A percentile compares a stretch with the other conserved stretches of the same genome.
phyloP scores from a whole-genome alignment of 1,139 yeast genomes.

The Taphrina flavorubra region DNA sequence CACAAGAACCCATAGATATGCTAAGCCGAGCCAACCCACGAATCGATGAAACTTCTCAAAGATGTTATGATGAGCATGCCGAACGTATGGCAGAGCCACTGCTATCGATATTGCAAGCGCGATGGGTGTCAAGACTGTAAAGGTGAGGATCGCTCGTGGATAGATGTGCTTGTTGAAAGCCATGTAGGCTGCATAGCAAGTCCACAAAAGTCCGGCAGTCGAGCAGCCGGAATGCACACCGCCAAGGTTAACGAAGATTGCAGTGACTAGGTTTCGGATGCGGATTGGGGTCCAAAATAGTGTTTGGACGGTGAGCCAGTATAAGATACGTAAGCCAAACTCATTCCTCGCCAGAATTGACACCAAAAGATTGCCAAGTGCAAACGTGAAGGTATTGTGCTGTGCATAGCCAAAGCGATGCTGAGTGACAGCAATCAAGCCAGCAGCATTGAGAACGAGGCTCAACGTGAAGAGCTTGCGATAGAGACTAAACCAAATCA shows the following conservation, averaged over 20 bases:
- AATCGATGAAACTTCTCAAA: slow-evolving; percentile 34
- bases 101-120: slow-evolving; percentile 28
- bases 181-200: slow-evolving; percentile 30
- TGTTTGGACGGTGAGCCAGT: slow-evolving; percentile 30
- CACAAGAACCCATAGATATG: slow-evolving; percentile 35
- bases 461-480: slow-evolving; percentile 22
- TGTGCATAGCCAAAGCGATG: slow-evolving; percentile 30
- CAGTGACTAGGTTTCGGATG: slow-evolving; percentile 26
- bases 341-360: slow-evolving; percentile 32
- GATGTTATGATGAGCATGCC: slow-evolving; percentile 30
- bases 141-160: slow-evolving; percentile 27
- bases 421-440: slow-evolving; percentile 16
- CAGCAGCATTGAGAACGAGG: slow-evolving; percentile 10
- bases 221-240: slow-evolving; percentile 39
- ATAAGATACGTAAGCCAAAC: slow-evolving; percentile 22
- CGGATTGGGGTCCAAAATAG: slow-evolving; percentile 36
- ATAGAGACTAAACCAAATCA: slow-evolving; percentile 30
- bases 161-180: slow-evolving; percentile 14
- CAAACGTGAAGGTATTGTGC: slow-evolving; percentile 27
- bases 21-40: slow-evolving; percentile 37
- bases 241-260: slow-evolving; percentile 33
- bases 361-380: slow-evolving; percentile 31
- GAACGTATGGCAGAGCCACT: slow-evolving; percentile 34
- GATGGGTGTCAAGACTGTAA: slow-evolving; percentile 31
- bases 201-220: slow-evolving; percentile 35